Percentiles rank a stretch among this genome's conserved stretches.
Conservation (phyloP, 228 moss, liverwort and hornwort species). For the Sphagnum fallax region DNA sequence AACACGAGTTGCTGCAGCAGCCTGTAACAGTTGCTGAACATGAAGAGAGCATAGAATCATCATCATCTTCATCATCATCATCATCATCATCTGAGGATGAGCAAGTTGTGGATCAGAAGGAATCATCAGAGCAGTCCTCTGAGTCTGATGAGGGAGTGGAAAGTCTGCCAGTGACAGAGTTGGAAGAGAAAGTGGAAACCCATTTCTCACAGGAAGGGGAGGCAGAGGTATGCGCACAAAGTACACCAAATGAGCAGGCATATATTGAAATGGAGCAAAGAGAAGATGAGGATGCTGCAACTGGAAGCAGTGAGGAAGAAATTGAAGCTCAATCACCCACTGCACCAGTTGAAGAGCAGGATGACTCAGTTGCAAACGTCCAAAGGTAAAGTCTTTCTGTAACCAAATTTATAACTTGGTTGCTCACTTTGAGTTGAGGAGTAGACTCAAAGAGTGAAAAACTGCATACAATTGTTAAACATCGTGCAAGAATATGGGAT, state of each 20-base stretch:
- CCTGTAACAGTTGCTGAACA: constrained; percentile 4
- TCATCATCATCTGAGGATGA: constrained; percentile 9
- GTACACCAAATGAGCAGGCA: too few species aligned
- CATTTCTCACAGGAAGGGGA: too few species aligned
- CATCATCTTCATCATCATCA: constrained; percentile 2
- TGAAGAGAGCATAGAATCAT: constrained; percentile 1
- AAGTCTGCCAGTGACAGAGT: constrained; percentile 12
- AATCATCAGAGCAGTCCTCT: not conserved
- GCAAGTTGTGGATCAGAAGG: constrained; percentile 16
- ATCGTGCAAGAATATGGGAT: not conserved
- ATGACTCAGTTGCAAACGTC: constrained; percentile 1
- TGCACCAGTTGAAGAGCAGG: not conserved
- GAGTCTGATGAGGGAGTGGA: not conserved
- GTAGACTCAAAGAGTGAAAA: not conserved
- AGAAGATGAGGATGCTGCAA: constrained; percentile 9
- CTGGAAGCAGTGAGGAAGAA: not conserved
- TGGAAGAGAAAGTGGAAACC: constrained; percentile 1
- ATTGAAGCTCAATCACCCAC: not conserved
- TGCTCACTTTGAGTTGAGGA: not conserved
- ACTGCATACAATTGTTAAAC: not conserved
- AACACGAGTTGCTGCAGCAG: not conserved
- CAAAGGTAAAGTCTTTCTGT: not conserved
- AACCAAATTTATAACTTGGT: not conserved
- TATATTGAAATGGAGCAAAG: constrained; percentile 1
- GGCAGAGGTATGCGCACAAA: too few species aligned